Base-by-base conservation (phyloP, 768 basidiomycete species). In the Chlorophyllum brunneum region DNA sequence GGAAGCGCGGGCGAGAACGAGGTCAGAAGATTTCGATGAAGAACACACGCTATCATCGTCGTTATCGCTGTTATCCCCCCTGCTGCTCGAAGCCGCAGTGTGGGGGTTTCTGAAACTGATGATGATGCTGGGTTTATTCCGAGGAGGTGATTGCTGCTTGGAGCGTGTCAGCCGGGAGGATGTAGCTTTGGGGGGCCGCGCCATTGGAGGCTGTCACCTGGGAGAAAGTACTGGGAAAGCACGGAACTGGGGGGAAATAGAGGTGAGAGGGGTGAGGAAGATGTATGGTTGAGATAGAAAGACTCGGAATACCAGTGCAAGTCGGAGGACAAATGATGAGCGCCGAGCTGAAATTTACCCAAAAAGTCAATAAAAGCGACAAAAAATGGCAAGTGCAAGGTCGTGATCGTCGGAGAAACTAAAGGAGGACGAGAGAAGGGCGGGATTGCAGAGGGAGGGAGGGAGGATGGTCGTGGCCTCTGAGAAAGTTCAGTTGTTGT, bases 401-500 rank as follows among this genome's bases (percentile, higher is more conserved):
- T 15, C 15, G 10, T 18, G 15, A 40, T 18, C 22, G 39, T 3
- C 4, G 20, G 24, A 41, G 42, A 44, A 44, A 37, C 42, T 15
- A 29, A 16, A 2, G 33, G 16, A 13, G 24, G 31, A 18, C 15
- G 51, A 16, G 30, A 18, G 30, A 34, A 20, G 11, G 50, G 41
- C 16, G 34, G 23, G n/a, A 13, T 29, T 27, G 41, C 6, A n/a
- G 33, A 52, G 26, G 4, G 34, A 44, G 31, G 23, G 26, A 26
- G 31, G 3, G 33, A n/a, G 18, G 51, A 31, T 52, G 51, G 42
- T 52, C 41, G 41, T 52, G 51, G 43, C 33, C 34, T 36, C 42
- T 52, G 51, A 52, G 41, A 52, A 37, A 44, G 43, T 23, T 49
- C 5, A 39, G 29, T 44, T 52, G 42, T 52, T 52, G 51, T 52